Base-by-base conservation (phyloP, 441 rosid species). In the Aleurites moluccanus region DNA sequence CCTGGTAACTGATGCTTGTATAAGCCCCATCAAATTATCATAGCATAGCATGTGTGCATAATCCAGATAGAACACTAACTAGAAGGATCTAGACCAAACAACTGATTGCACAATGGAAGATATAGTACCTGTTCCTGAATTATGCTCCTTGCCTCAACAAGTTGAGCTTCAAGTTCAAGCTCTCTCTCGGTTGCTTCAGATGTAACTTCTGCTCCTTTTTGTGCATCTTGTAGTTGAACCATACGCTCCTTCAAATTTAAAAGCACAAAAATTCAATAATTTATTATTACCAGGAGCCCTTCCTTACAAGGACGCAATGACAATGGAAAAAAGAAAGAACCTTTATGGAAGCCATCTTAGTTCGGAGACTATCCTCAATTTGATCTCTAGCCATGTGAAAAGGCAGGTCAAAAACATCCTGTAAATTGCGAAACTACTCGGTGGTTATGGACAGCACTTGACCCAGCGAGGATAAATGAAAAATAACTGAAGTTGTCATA, bases 161-260 rank as follows among this genome's bases (percentile, higher is more conserved):
- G 94, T 82, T 93, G 99, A 77, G 97, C 99, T 89, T 93, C 97
- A 44, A 96, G 99, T 79, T 93, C 99, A 80, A 96, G 99, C 87
- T 96, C 99, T 78, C 99, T 90, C 86, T 96, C 97, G 28, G 97
- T 92, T 73, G 91, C 99, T 86, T 96, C 98, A 52, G 97, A 88
- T 73, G 97, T 89, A 75, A 93, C 96, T 70, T 93, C 98, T 73
- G 98, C 91, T 75, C 83, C 96, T 86, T 90, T 92, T 44, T 93
- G 97, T 33, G 88, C 93, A 86, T 93, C 98, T 86, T 96, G 97
- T 73, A 96, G 78, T 77, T 96, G 97, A 69, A 85, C 90, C 99
- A 96, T 88, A 35, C 93, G 92, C 78, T 88, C 98, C 99, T 96
- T 79, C 68, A 73, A 65, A 47, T 77, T 78, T 56, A 69, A 64